Evolutionary conservation across 2,329 filamentous ascomycete species (phyloP).

Genomic region (Simplicillium sp.): DNA sequence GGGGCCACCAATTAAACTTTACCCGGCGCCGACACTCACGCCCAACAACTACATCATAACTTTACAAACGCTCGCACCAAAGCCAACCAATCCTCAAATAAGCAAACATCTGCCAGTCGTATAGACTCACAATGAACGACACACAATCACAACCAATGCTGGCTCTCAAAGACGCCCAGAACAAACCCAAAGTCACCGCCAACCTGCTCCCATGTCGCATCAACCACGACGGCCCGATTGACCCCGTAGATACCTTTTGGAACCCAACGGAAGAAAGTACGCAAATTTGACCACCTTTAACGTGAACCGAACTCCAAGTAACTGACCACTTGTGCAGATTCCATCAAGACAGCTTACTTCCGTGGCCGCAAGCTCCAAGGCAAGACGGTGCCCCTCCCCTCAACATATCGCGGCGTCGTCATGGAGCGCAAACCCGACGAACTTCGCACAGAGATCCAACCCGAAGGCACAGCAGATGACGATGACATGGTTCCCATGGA

Average conservation of each 20-base stretch:
- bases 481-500: slow-evolving; percentile 34
- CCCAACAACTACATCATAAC: too few species aligned
- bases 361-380: slow-evolving; percentile 73
- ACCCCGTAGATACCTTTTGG: slow-evolving; percentile 61
- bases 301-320: not conserved
- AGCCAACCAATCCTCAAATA: too few species aligned
- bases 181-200: slow-evolving; percentile 35
- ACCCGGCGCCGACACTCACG: too few species aligned
- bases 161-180: slow-evolving; percentile 19
- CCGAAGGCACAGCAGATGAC: slow-evolving; percentile 16
- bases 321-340: slow-evolving; percentile 27
- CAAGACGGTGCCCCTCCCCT: slow-evolving; percentile 54
- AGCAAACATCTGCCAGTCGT: too few species aligned
- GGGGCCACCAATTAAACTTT: too few species aligned
- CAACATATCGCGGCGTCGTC: slow-evolving; percentile 60
- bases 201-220: slow-evolving; percentile 76
- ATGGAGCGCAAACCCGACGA: slow-evolving; percentile 32
- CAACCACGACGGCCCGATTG: slow-evolving; percentile 65
- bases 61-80: too few species aligned
- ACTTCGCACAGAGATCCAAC: slow-evolving; percentile 25
- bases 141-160: slow-evolving; percentile 22
- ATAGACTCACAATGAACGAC: too few species aligned
- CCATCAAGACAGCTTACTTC: slow-evolving; percentile 53
- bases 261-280: slow-evolving; percentile 41
- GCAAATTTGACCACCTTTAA: slow-evolving; percentile 8